These are phyloP conservation scores for Boehmeria nivea DNA, from an alignment of 306 rosid species.

Conservation along the genomic window DNA sequence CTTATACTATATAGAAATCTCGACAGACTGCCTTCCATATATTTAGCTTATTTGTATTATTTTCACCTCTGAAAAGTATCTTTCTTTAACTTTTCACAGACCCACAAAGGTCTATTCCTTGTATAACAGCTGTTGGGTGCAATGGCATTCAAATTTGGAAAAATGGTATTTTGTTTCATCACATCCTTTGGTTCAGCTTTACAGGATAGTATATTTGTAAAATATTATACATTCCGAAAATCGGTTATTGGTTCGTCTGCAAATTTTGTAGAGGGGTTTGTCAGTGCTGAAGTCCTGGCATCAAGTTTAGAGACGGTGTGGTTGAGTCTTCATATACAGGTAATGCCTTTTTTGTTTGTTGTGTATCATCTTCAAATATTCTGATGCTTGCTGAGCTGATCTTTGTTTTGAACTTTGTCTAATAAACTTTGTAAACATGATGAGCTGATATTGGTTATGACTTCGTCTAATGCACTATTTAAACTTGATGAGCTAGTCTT, in stretches of 20 bases:
- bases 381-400: no score
- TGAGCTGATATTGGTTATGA: no score
- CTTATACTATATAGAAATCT: neutral
- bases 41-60: neutral
- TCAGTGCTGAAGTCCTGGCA: constrained; percentile 39
- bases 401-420: no score
- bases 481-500: no score
- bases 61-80: constrained; percentile 3
- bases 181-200: neutral
- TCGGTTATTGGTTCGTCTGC: neutral
- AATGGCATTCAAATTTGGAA: constrained; percentile 52
- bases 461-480: no score
- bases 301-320: constrained; percentile 55
- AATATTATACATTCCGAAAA: neutral
- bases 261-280: constrained; percentile 35
- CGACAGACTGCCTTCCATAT: neutral
- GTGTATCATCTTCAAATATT: no score
- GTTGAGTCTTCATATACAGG: constrained; percentile 56
- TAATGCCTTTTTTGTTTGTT: neutral
- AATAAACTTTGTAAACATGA: no score
- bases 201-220: neutral
- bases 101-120: constrained; percentile 43
- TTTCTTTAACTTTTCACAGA: constrained; percentile 35
- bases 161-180: constrained; percentile 31
- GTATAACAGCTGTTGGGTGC: constrained; percentile 50